Evolutionary conservation across 805 yeast species (phyloP).

Genomic region (Kuraishia capsulata): DNA sequence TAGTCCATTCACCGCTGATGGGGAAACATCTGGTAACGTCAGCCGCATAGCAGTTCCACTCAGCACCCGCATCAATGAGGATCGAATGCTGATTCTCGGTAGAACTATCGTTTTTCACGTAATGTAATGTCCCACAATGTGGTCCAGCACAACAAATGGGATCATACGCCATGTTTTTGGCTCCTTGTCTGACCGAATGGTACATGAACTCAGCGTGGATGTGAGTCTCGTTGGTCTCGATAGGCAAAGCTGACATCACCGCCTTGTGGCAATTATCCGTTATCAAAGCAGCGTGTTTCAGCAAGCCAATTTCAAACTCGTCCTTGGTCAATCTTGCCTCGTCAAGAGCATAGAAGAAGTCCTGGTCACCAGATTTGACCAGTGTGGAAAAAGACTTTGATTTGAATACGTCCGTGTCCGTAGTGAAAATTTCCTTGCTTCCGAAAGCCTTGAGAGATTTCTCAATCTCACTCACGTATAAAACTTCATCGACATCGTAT

Average conservation of each 20-base stretch:
- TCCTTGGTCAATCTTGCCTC: constrained; percentile 85
- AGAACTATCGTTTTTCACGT: constrained; percentile 69
- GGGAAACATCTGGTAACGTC: constrained; percentile 97
- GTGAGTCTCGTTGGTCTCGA: constrained; percentile 81
- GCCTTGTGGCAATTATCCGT: constrained; percentile 86
- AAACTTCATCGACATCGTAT: constrained; percentile 79
- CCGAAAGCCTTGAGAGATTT: constrained; percentile 20
- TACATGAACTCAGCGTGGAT: constrained; percentile 93
- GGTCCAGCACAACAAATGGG: constrained; percentile 96
- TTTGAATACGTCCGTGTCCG: constrained; percentile 44
- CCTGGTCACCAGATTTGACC: constrained; percentile 34
- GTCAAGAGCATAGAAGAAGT: constrained; percentile 67
- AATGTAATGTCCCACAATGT: constrained; percentile 84
- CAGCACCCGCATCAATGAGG: constrained; percentile 94
- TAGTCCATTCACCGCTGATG: constrained; percentile 78
- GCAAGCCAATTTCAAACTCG: constrained; percentile 62
- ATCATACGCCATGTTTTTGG: constrained; percentile 82
- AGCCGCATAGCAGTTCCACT: constrained; percentile 86
- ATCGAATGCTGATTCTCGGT: constrained; percentile 53
- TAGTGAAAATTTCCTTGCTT: constrained; percentile 33
- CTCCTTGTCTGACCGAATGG: constrained; percentile 90
- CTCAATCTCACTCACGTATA: constrained; percentile 45
- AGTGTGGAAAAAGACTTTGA: constrained; percentile 20
- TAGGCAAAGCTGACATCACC: constrained; percentile 87
- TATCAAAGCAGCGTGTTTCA: constrained; percentile 75